Evolutionary conservation across 306 rosid species (phyloP), one percentile per base, ranked within the genome.

Genomic region (Inga oerstediana): DNA sequence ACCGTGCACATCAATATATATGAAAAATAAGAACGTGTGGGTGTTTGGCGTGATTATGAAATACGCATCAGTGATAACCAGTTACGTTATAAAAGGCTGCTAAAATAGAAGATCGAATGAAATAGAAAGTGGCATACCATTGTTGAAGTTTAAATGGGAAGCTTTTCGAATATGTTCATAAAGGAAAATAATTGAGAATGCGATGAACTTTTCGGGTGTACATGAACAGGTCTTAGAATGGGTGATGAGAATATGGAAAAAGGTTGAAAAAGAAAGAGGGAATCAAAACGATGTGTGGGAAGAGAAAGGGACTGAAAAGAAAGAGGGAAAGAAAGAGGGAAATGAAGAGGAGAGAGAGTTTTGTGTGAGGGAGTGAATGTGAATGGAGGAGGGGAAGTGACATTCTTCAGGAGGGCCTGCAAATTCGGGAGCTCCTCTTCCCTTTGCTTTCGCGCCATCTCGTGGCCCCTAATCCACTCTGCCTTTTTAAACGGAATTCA

Each of bases 381-480:
- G 88, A 87, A 94, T 90, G 78, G 45, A 85, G 78, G 39, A 85
- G 82, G 77, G 94, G 85, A 74, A 77, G 88, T 82, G 93, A 89
- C 94, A 93, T 89, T 90, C 89, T 92, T 91, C 91, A 89, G 78
- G 75, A 79, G 43, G 84, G 27, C 97, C 98, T 89, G 84, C 82
- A 86, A 88, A 77, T 87, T 94, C 97, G 98, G 90, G 39, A 51
- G 10, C 85, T 80, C 61, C 85, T 82, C 88, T 86, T 79, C 84
- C 97, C 97, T 84, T 84, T 84, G 64, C 88, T 88, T 93, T 87
- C 97, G 95, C 97, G 92, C 97, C 93, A 89, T 83, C 89, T 87
- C 71, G 90, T 93, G 98, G 97, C 79, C 79, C 48, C 90, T 52
- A 84, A 79, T 90, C 81, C 22, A 82, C 78, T 74, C 17, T 66